phyloP scores from a whole-genome alignment of 768 basidiomycete genomes.

The Boletus rufocinnamomeus region DNA sequence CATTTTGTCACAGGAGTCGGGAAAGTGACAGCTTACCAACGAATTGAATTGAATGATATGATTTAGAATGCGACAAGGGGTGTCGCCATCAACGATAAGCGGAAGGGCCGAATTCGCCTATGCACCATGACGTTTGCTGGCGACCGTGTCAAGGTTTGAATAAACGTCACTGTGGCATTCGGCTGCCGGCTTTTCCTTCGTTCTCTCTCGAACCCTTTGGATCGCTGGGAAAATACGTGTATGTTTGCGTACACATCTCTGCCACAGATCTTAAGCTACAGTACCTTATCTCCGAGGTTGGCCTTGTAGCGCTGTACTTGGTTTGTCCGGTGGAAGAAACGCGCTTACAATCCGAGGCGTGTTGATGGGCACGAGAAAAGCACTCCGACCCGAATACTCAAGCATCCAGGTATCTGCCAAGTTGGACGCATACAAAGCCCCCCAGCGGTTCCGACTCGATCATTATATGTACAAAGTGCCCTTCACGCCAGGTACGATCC shows the following conservation, averaged over 20 bases:
- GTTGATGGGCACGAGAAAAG: no score
- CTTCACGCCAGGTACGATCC: no score
- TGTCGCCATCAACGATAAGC: background rate
- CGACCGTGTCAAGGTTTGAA: background rate
- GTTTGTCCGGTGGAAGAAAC: no score
- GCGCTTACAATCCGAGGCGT: no score
- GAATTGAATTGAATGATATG: background rate
- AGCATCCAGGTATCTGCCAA: no score
- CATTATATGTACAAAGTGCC: no score
- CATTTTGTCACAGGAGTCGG: background rate
- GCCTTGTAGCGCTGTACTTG: no score
- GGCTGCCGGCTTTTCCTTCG: background rate
- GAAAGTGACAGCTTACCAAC: background rate
- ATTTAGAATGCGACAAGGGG: background rate
- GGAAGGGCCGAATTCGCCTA: background rate
- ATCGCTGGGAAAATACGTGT: background rate
- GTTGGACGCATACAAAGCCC: no score
- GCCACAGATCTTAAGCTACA: no score
- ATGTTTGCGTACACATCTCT: background rate
- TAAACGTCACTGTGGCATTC: background rate
- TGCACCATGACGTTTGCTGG: background rate
- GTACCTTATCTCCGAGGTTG: no score
- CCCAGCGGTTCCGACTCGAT: no score
- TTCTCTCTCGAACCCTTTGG: background rate
- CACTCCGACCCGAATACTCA: no score